Conservation (phyloP, 495 filamentous ascomycete species). For the Hypomontagnella monticulosa region DNA sequence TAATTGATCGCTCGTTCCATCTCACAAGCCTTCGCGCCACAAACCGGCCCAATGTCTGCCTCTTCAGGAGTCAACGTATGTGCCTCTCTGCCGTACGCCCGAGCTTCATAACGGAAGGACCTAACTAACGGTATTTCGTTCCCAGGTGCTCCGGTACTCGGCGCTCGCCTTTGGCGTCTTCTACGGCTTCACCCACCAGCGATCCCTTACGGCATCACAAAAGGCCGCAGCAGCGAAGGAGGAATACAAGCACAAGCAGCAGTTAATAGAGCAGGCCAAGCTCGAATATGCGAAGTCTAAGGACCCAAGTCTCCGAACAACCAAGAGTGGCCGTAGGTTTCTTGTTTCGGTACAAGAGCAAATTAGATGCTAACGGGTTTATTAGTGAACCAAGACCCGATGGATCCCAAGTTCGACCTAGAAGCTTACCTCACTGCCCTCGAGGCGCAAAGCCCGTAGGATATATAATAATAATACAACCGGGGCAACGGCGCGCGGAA, state of each 20-base stretch:
- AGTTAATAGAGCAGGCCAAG: constrained; percentile 90
- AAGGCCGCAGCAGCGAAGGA: constrained; percentile 72
- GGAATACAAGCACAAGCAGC: constrained; percentile 87
- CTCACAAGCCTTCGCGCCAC: constrained; percentile 29
- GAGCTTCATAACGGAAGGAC: constrained; percentile 13
- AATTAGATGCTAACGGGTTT: constrained; percentile 26
- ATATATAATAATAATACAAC: constrained; percentile 33
- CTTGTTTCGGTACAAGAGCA: background rate
- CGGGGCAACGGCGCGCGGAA: constrained; percentile 8
- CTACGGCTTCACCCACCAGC: constrained; percentile 94
- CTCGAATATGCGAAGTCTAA: constrained; percentile 85
- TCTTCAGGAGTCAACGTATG: constrained; percentile 72
- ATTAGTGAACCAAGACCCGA: constrained; percentile 83
- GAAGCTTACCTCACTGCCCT: constrained; percentile 81
- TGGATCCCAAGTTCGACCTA: constrained; percentile 87
- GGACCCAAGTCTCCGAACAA: constrained; percentile 66
- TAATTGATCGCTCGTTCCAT: constrained; percentile 35
- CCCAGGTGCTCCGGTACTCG: constrained; percentile 92
- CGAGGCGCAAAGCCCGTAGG: constrained; percentile 57
- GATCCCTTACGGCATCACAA: constrained; percentile 70
- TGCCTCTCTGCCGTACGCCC: constrained; percentile 32
- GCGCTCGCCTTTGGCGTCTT: constrained; percentile 86
- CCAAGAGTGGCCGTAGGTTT: constrained; percentile 68
- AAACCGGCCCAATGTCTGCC: constrained; percentile 59
- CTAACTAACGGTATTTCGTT: constrained; percentile 31